These are phyloP conservation scores for Mortierella sp. DNA, from an alignment of 371 early-diverging fungal genomes.

Conservation along the genomic window DNA sequence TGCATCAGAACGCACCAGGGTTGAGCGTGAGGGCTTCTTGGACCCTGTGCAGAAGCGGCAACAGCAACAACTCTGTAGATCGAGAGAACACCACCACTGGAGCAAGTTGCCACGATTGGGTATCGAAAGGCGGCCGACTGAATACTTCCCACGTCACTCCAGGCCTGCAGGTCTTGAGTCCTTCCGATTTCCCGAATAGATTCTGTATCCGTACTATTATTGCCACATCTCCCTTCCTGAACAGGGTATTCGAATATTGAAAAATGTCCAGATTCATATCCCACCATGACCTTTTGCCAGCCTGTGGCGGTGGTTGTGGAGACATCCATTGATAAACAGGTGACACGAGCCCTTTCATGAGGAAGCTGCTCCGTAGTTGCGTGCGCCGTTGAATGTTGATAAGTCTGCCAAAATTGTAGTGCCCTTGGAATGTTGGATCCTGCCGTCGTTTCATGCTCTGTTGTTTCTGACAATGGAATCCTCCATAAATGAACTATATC, in stretches of 20 bases:
- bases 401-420: slow-evolving; percentile 40
- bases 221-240: not conserved
- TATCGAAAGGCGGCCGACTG: slow-evolving; percentile 26
- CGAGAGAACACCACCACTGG: slow-evolving; percentile 30
- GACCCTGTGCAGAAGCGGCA: not conserved
- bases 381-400: slow-evolving; percentile 1
- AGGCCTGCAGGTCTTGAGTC: slow-evolving; percentile 11
- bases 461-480: not conserved
- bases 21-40: not conserved
- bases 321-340: slow-evolving; percentile 22
- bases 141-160: slow-evolving; percentile 28
- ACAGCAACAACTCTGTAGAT: slow-evolving; percentile 21
- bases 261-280: slow-evolving; percentile 39
- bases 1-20: slow-evolving; percentile 40
- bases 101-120: slow-evolving; percentile 33
- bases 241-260: slow-evolving; percentile 29
- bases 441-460: not conserved
- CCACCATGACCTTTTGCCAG: slow-evolving; percentile 48
- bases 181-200: slow-evolving; percentile 26
- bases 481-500: slow-evolving; percentile 42
- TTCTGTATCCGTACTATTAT: not conserved
- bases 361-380: not conserved
- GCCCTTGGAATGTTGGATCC: not conserved
- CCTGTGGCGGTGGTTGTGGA: not conserved
- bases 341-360: slow-evolving; percentile 3